A percentile compares a stretch with the other conserved stretches of the same genome.
Evolutionary conservation across 2,329 filamentous ascomycete species (phyloP).

Genomic region (Diaporthe citriasiana): DNA sequence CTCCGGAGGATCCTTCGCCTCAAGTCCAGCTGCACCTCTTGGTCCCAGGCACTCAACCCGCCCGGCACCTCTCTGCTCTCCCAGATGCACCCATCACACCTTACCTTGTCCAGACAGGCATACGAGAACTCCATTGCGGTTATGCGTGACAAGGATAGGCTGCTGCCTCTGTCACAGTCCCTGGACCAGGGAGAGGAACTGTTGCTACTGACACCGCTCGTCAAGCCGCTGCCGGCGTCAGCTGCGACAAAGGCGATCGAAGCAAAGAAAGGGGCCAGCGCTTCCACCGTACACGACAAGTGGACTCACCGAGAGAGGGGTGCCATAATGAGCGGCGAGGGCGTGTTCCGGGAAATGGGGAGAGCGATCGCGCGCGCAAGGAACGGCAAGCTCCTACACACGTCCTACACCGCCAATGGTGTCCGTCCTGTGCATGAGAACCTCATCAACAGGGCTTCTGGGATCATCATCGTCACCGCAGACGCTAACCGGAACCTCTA

Average conservation of each 20-base stretch:
- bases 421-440: conserved; percentile 94
- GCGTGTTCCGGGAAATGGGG: conserved; percentile 91
- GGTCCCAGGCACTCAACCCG: conserved; percentile 92
- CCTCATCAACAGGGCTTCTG: conserved; percentile 87
- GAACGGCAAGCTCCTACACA: conserved; percentile 89
- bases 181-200: conserved; percentile 89
- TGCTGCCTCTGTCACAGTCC: conserved; percentile 85
- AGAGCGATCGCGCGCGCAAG: conserved; percentile 88
- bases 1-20: conserved; percentile 82
- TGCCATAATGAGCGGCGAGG: conserved; percentile 89
- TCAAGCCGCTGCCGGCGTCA: conserved; percentile 93
- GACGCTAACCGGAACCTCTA: conserved; percentile 96
- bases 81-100: conserved; percentile 85
- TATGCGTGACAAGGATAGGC: conserved; percentile 87
- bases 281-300: conserved; percentile 64
- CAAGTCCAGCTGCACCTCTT: conserved; percentile 89
- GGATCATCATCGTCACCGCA: conserved; percentile 91
- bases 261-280: conserved; percentile 55
- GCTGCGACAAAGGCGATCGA: conserved; percentile 82
- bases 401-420: conserved; percentile 94
- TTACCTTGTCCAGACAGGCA: conserved; percentile 83
- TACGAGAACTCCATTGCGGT: conserved; percentile 96
- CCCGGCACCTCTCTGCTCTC: conserved; percentile 82
- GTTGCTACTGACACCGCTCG: conserved; percentile 87
- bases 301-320: conserved; percentile 71